Percentiles rank a stretch among this genome's conserved stretches.
These are phyloP conservation scores for Fusarium compactum DNA, from an alignment of 2,329 filamentous ascomycete species.

Conservation along the genomic window DNA sequence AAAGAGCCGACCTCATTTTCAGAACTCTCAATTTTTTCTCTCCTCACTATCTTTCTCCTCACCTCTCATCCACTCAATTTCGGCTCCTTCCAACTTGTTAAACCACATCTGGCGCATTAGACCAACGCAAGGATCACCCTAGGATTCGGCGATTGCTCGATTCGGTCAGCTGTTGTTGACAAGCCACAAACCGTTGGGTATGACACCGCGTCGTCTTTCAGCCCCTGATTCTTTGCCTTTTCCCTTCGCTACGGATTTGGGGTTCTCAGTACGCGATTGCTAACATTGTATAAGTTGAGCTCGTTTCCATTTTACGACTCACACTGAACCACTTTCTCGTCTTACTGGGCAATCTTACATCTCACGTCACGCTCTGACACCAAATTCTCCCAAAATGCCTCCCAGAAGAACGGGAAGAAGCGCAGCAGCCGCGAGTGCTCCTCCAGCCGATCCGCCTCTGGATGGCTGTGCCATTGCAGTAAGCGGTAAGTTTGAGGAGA, in stretches of 20 bases:
- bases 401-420: conserved; percentile 42
- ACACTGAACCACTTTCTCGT: neutral
- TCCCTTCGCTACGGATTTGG: neutral
- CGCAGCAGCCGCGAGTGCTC: conserved; percentile 39
- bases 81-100: neutral
- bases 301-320: neutral
- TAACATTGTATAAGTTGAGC: conserved; percentile 30
- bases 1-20: conserved; percentile 23
- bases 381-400: conserved; percentile 32
- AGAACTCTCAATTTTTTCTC: conserved; percentile 2
- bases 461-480: conserved; percentile 65
- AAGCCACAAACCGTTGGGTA: conserved; percentile 33
- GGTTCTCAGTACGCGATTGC: conserved; percentile 12
- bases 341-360: neutral
- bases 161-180: conserved; percentile 39
- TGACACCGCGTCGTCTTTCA: conserved; percentile 20
- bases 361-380: neutral
- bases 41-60: neutral
- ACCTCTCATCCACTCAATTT: conserved; percentile 8
- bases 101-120: conserved; percentile 16
- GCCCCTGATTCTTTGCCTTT: conserved; percentile 38
- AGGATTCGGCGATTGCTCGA: conserved; percentile 44
- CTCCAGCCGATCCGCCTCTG: conserved; percentile 53
- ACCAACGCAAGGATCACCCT: conserved; percentile 26
- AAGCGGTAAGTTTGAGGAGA: conserved; percentile 69